Evolutionary conservation across 1,284 basidiomycete genomes (phyloP).

Genomic region (Pseudozyma pruni): DNA sequence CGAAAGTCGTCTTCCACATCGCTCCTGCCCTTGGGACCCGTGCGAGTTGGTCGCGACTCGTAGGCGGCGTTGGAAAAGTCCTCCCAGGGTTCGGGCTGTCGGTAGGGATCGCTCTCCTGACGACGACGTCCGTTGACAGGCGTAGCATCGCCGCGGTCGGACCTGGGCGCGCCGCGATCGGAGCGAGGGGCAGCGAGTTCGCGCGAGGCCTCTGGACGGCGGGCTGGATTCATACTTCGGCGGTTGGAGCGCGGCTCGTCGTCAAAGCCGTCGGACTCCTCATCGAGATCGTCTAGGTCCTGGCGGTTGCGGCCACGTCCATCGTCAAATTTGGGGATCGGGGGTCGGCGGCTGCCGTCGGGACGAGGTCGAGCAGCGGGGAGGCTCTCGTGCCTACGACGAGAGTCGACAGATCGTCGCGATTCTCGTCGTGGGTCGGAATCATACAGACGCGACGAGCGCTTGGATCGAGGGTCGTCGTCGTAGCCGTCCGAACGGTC

Average conservation of each 20-base stretch:
- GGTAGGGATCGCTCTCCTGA: constrained; percentile 29
- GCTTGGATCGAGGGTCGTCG: constrained; percentile 10
- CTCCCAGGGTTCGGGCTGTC: constrained; percentile 36
- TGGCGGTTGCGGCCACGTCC: constrained; percentile 10
- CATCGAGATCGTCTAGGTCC: constrained; percentile 35
- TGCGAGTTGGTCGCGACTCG: constrained; percentile 8
- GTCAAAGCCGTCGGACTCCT: too few species aligned
- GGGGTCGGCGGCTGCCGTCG: constrained; percentile 21
- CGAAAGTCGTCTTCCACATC: constrained; percentile 15
- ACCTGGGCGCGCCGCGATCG: constrained; percentile 12
- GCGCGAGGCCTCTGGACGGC: not conserved
- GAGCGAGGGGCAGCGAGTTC: constrained; percentile 7
- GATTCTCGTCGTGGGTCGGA: constrained; percentile 17
- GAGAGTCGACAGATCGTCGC: constrained; percentile 7
- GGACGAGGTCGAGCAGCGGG: constrained; percentile 16
- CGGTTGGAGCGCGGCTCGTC: constrained; percentile 14
- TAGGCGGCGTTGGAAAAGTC: constrained; percentile 34
- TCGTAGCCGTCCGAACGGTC: constrained; percentile 7
- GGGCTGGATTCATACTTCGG: constrained; percentile 14
- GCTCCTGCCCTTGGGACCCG: constrained; percentile 19
- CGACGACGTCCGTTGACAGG: constrained; percentile 20
- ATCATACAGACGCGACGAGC: constrained; percentile 14
- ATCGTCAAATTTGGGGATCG: constrained; percentile 25
- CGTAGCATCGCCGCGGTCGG: constrained; percentile 16
- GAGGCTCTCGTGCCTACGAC: constrained; percentile 24